phyloP scores from a whole-genome alignment of 1,284 basidiomycete species.

The Blastosporella zonata region DNA sequence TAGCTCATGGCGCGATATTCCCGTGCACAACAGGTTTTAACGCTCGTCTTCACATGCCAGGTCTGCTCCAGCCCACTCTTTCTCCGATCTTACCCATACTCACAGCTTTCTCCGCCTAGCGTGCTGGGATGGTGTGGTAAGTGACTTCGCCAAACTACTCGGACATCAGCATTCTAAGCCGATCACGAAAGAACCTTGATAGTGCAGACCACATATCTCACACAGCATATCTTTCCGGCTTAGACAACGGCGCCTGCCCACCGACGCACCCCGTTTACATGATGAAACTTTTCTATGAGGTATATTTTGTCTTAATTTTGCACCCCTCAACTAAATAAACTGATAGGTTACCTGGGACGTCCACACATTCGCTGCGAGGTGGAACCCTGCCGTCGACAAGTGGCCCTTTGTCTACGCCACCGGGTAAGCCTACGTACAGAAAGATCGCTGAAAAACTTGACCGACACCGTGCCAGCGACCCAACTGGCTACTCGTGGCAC shows the following conservation, averaged over 20 bases:
- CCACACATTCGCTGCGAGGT: conserved; percentile 31
- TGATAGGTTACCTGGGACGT: conserved; percentile 41
- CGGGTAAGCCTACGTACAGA: conserved; percentile 27
- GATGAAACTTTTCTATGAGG: conserved; percentile 49
- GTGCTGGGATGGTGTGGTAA: conserved; percentile 48
- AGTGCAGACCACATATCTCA: conserved; percentile 41
- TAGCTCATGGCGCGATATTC: neutral
- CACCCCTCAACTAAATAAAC: neutral
- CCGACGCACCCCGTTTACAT: conserved; percentile 40
- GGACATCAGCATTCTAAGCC: neutral
- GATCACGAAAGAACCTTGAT: conserved; percentile 32
- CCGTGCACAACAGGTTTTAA: conserved; percentile 27
- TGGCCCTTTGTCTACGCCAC: conserved; percentile 46
- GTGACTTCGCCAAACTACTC: conserved; percentile 22
- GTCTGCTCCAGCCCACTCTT: conserved; percentile 1
- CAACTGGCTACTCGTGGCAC: conserved; percentile 47
- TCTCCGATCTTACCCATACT: neutral
- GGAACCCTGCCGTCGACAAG: conserved; percentile 30
- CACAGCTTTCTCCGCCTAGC: conserved; percentile 19
- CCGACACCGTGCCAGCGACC: conserved; percentile 28
- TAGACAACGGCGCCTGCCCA: conserved; percentile 48
- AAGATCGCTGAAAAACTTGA: neutral
- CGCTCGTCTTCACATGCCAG: conserved; percentile 39
- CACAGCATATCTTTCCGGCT: conserved; percentile 38
- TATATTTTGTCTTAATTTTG: conserved; percentile 13